Conservation (phyloP, 1,284 basidiomycete genomes). For the Inonotus hispidus region DNA sequence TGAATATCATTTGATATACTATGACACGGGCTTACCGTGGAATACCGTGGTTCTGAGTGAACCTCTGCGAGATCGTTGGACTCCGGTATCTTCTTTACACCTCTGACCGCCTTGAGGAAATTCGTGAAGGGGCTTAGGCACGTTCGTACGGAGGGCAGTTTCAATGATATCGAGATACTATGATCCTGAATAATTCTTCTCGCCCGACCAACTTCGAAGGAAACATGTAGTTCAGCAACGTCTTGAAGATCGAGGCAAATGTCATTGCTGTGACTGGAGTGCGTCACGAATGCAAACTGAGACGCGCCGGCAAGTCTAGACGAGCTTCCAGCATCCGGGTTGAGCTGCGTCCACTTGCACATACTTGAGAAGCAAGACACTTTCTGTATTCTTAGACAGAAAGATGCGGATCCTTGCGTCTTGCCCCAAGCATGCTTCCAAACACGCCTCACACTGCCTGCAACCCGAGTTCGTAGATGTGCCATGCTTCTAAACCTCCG, state of each 20-base stretch:
- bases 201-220: slow-evolving; percentile 11
- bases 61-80: not conserved
- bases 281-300: slow-evolving; percentile 9
- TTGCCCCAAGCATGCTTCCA: slow-evolving; percentile 64
- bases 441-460: slow-evolving; percentile 53
- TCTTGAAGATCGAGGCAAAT: slow-evolving; percentile 13
- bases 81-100: not conserved
- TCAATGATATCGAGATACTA: slow-evolving; percentile 9
- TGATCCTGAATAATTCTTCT: slow-evolving; percentile 14
- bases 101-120: not conserved
- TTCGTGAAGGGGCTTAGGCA: not conserved
- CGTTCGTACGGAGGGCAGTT: slow-evolving; percentile 6
- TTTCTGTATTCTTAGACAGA: slow-evolving; percentile 46
- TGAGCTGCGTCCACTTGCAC: not conserved
- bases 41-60: not conserved
- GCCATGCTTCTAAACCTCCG: slow-evolving; percentile 41
- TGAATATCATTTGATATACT: not conserved
- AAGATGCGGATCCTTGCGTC: slow-evolving; percentile 47
- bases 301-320: slow-evolving; percentile 4
- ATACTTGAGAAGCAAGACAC: slow-evolving; percentile 8
- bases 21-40: not conserved
- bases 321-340: not conserved
- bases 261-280: not conserved
- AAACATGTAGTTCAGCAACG: not conserved
- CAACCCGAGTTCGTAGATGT: slow-evolving; percentile 55